These are phyloP conservation scores for Globisporangium megalacanthum DNA, from an alignment of 352 stramenopile genomes.

Conservation along the genomic window DNA sequence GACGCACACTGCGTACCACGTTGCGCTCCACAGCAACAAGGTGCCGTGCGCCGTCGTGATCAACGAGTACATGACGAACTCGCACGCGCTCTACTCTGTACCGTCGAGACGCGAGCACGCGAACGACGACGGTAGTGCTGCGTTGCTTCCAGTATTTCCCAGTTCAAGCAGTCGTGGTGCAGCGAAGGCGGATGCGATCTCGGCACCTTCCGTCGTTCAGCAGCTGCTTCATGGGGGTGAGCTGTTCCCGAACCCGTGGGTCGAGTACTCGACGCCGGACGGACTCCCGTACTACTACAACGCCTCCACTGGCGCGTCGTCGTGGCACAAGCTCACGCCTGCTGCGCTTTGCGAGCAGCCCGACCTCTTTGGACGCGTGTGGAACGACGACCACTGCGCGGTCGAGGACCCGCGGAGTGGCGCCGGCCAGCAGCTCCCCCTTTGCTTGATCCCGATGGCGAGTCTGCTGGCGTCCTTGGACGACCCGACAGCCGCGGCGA, in stretches of 20 bases:
- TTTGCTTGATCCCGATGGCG: slow-evolving; percentile 69
- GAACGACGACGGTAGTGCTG: not conserved
- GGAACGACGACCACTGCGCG: not conserved
- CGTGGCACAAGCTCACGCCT: slow-evolving; percentile 37
- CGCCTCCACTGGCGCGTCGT: slow-evolving; percentile 37
- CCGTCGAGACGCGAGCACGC: not conserved
- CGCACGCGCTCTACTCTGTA: slow-evolving; percentile 18
- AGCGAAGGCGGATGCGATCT: not conserved
- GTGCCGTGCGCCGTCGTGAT: slow-evolving; percentile 47
- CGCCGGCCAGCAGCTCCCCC: slow-evolving; percentile 30
- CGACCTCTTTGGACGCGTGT: slow-evolving; percentile 7
- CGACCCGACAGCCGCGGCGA: slow-evolving; percentile 48
- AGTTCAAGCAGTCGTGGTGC: not conserved
- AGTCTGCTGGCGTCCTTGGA: slow-evolving; percentile 61
- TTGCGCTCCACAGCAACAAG: slow-evolving; percentile 52
- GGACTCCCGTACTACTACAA: slow-evolving; percentile 71
- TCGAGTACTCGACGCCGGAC: slow-evolving; percentile 43
- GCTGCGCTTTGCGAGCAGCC: not conserved
- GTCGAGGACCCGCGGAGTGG: not conserved
- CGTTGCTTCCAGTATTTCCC: not conserved
- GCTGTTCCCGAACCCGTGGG: slow-evolving; percentile 22
- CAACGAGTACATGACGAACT: slow-evolving; percentile 47
- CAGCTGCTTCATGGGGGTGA: slow-evolving; percentile 2
- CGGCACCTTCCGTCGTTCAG: not conserved
- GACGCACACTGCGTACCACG: slow-evolving; percentile 40